These are phyloP conservation scores for Acanthamoeba quina DNA, from an alignment of 208 protist species.

Conservation along the genomic window DNA sequence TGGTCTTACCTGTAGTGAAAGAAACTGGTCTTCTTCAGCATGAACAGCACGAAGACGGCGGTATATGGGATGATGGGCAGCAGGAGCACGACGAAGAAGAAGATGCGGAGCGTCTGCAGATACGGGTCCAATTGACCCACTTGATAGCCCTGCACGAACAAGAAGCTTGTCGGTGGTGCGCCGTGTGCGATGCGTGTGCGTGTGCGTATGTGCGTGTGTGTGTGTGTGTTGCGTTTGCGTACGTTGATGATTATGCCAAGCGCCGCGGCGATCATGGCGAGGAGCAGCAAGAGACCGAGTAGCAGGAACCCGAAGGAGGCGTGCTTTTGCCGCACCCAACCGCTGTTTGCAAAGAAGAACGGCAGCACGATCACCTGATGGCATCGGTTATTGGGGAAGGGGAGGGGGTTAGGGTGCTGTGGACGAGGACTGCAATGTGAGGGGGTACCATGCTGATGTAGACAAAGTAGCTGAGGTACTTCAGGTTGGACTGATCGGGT, in stretches of 20 bases:
- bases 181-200: not conserved
- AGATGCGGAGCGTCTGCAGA: conserved; percentile 34
- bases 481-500: conserved; percentile 9
- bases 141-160: not conserved
- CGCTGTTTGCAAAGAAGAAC: conserved; percentile 55
- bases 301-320: not conserved
- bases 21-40: not conserved
- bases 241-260: conserved; percentile 5
- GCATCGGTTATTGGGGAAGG: too few species aligned
- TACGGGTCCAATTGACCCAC: not conserved
- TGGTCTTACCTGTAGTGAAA: not conserved
- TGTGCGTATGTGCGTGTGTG: too few species aligned
- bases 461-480: conserved; percentile 60
- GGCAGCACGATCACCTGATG: not conserved
- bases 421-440: too few species aligned
- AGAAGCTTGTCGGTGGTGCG: not conserved
- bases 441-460: conserved; percentile 8
- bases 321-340: not conserved
- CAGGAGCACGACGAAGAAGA: conserved; percentile 35
- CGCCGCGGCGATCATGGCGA: not conserved
- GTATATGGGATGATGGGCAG: conserved; percentile 14
- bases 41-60: not conserved
- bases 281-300: not conserved
- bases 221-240: not conserved
- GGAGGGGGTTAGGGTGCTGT: not conserved